A percentile compares a stretch with the other conserved stretches of the same genome.
Conservation (phyloP, 2,329 filamentous ascomycete species). For the Diplodia corticola region DNA sequence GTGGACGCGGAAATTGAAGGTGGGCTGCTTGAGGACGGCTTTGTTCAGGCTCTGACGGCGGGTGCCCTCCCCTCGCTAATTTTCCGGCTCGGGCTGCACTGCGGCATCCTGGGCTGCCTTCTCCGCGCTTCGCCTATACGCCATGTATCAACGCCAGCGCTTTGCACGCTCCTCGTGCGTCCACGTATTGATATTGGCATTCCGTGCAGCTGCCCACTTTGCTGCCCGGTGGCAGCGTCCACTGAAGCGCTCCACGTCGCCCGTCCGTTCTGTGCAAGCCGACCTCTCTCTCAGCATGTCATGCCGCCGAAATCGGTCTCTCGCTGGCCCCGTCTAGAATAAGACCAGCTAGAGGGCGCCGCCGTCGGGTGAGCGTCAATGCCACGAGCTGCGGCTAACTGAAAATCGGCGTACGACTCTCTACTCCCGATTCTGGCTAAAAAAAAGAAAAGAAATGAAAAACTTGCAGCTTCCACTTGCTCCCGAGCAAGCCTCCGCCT, state of each 20-base stretch:
- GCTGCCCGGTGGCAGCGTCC: slow-evolving; percentile 3
- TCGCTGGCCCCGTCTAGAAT: slow-evolving; percentile 2
- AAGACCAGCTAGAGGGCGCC: background rate
- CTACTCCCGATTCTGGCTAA: background rate
- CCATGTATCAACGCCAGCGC: background rate
- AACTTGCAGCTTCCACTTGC: background rate
- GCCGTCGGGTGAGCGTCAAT: background rate
- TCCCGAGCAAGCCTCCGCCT: background rate
- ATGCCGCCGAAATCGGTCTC: slow-evolving; percentile 13
- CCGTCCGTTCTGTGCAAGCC: background rate
- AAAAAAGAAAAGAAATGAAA: too few relatives aligned
- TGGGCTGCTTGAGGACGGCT: slow-evolving; percentile 13
- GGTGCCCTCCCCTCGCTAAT: slow-evolving; percentile 18
- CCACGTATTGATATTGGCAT: background rate
- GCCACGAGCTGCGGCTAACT: background rate
- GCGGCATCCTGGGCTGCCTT: background rate
- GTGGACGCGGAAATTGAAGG: slow-evolving; percentile 22
- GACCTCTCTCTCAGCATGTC: background rate
- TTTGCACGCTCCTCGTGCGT: background rate
- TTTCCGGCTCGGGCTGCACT: slow-evolving; percentile 16
- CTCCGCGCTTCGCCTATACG: background rate
- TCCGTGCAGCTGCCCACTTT: background rate
- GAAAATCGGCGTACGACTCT: background rate
- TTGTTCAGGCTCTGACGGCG: slow-evolving; percentile 10
- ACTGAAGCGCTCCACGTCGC: slow-evolving; percentile 10